Evolutionary conservation across 2,329 filamentous ascomycete genomes (phyloP).

Genomic region (Pyricularia sp.): DNA sequence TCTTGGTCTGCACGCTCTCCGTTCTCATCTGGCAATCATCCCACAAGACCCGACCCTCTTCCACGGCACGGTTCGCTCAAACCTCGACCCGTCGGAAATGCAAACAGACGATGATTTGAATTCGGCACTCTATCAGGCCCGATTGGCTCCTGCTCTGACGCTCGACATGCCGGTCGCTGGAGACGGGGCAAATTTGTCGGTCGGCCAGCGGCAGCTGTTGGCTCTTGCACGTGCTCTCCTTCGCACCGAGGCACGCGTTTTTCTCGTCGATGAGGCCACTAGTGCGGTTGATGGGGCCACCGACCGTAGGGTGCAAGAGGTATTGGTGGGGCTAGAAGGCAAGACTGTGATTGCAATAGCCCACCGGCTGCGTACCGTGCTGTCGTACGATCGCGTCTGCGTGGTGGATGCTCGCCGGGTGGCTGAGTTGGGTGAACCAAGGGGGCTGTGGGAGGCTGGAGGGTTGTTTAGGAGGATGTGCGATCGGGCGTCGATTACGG

Average conservation of each 20-base stretch:
- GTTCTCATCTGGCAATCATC: slow-evolving; percentile 91
- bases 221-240: slow-evolving; percentile 42
- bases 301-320: slow-evolving; percentile 55
- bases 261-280: slow-evolving; percentile 34
- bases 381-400: slow-evolving; percentile 26
- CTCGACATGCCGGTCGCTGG: slow-evolving; percentile 45
- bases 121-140: not conserved
- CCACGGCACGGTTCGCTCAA: slow-evolving; percentile 79
- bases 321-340: slow-evolving; percentile 45
- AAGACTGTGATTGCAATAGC: slow-evolving; percentile 49
- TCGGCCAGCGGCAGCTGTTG: slow-evolving; percentile 44
- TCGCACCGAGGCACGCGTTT: slow-evolving; percentile 36
- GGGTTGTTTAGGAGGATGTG: slow-evolving; percentile 58
- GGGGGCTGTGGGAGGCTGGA: slow-evolving; percentile 42
- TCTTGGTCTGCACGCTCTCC: slow-evolving; percentile 86
- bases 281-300: slow-evolving; percentile 53
- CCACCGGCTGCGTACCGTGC: slow-evolving; percentile 22
- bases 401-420: slow-evolving; percentile 63
- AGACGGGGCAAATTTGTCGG: slow-evolving; percentile 59
- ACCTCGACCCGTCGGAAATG: slow-evolving; percentile 72
- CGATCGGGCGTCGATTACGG: slow-evolving; percentile 13
- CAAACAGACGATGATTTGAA: not conserved
- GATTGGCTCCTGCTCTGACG: not conserved
- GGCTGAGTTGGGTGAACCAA: slow-evolving; percentile 51
- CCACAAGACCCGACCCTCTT: slow-evolving; percentile 95